Percentiles rank a stretch among this genome's conserved stretches.
phyloP scores from a whole-genome alignment of 2,329 filamentous ascomycete species.

The Calonectria naviculata region DNA sequence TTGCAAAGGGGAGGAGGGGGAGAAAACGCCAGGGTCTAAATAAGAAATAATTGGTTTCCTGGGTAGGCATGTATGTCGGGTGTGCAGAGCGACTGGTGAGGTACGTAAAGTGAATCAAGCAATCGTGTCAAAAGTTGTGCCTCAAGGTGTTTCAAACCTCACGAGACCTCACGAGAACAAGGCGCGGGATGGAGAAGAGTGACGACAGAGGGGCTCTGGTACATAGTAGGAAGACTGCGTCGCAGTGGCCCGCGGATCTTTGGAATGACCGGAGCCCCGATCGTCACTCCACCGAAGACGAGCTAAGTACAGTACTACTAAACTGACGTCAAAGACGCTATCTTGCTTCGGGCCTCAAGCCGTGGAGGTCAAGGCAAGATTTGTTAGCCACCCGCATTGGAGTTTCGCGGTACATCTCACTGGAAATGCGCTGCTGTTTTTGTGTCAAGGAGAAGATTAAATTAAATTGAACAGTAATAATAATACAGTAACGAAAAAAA shows the following conservation, averaged over 20 bases:
- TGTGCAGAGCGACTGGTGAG: background rate
- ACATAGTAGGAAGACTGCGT: slow-evolving; percentile 18
- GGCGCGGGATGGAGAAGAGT: background rate
- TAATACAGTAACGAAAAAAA: no score
- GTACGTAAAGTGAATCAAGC: background rate
- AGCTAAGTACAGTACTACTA: background rate
- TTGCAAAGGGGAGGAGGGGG: background rate
- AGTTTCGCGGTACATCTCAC: background rate
- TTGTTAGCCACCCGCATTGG: background rate
- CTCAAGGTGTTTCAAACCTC: background rate
- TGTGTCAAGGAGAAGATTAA: no score
- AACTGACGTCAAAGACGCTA: slow-evolving; percentile 1
- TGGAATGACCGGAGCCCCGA: slow-evolving; percentile 39
- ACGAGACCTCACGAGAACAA: slow-evolving; percentile 13
- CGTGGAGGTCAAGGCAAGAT: background rate
- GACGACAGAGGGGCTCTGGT: slow-evolving; percentile 13
- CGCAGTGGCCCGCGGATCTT: slow-evolving; percentile 36
- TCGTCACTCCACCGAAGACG: background rate
- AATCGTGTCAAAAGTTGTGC: background rate
- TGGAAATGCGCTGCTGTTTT: background rate
- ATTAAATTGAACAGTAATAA: no score
- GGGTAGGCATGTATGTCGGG: background rate
- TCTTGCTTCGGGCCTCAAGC: background rate
- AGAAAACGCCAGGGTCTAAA: background rate
- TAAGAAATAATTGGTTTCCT: background rate